Base-by-base conservation (phyloP, 148 eudicot species). In the Oxyria digyna region DNA sequence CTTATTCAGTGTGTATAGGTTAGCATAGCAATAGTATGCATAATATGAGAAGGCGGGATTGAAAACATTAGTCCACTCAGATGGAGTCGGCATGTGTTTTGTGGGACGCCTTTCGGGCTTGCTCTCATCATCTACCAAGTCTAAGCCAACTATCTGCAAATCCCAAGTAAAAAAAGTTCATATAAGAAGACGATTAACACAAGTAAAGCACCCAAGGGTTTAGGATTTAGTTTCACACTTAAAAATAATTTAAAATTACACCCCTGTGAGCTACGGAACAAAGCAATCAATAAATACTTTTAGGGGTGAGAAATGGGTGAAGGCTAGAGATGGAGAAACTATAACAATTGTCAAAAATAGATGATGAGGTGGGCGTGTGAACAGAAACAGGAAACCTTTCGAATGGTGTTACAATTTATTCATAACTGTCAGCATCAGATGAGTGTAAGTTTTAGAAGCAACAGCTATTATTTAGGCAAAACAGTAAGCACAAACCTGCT, bases 21-120 rank as follows among this genome's bases (percentile, higher is more conserved):
- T 95, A 37, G 99, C 99, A 83, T 91, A 95, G 59, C 99, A 95
- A 70, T 95, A 95, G 75, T 95, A 95, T 17, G 81, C 82, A 69
- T 95, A 95, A 75, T 95, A 95, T 4, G 99, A 85, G 77, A 69
- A 95, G 6, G 99, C 99, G 63, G 99, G 99, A 79, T 95, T 95
- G 75, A 90, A 95, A 73, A 88, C 83, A 73, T 91, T 95, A 32
- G 89, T 95, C 99, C 99, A 95, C 71, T 91, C 88, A 54, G 85
- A 84, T 35, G 99, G 99, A 11, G 97, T 91, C 33, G 96, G 99
- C 99, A 95, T 95, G 77, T 95, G 99, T 70, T 95, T 95, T 67
- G 97, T 95, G 37, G 99, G 99, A 38, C 99, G 92, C 76, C 99
- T 87, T 78, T 95, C 99, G 29, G 97, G 99, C 78, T 91, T 95